Conservation (phyloP, 2,329 filamentous ascomycete genomes). For the Cladorrhinum sp. region DNA sequence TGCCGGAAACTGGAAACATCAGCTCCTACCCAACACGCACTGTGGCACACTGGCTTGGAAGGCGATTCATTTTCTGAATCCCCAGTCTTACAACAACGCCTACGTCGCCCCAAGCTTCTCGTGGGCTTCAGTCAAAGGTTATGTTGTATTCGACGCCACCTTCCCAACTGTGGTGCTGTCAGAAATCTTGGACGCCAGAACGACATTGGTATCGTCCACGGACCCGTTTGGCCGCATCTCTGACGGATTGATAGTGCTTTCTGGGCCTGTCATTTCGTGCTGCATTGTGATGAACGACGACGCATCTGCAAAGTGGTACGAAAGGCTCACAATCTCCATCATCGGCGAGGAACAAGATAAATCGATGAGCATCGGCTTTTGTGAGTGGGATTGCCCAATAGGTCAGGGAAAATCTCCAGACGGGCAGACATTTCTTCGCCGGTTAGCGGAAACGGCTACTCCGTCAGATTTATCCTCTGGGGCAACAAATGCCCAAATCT, state of each 20-base stretch:
- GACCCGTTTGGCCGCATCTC: not conserved
- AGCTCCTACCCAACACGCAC: slow-evolving; percentile 12
- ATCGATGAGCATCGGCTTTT: not conserved
- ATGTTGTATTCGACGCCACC: not conserved
- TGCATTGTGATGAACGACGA: not conserved
- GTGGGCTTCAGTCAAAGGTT: not conserved
- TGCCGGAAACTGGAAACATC: not conserved
- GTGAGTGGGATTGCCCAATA: not conserved
- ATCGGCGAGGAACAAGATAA: not conserved
- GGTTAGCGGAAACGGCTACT: not conserved
- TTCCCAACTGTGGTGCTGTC: not conserved
- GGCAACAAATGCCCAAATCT: not conserved
- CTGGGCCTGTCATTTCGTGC: not conserved
- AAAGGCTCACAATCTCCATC: not conserved
- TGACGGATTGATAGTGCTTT: not conserved
- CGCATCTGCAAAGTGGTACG: not conserved
- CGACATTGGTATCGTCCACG: not conserved
- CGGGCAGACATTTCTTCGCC: not conserved
- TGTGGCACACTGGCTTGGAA: not conserved
- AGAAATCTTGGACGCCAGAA: not conserved
- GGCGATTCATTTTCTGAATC: not conserved
- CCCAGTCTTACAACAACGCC: not conserved
- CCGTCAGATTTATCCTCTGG: not conserved
- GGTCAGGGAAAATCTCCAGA: not conserved
- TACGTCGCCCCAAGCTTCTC: not conserved